Evolutionary conservation across 768 basidiomycete species (phyloP).

Genomic region (Mycena latifolia): DNA sequence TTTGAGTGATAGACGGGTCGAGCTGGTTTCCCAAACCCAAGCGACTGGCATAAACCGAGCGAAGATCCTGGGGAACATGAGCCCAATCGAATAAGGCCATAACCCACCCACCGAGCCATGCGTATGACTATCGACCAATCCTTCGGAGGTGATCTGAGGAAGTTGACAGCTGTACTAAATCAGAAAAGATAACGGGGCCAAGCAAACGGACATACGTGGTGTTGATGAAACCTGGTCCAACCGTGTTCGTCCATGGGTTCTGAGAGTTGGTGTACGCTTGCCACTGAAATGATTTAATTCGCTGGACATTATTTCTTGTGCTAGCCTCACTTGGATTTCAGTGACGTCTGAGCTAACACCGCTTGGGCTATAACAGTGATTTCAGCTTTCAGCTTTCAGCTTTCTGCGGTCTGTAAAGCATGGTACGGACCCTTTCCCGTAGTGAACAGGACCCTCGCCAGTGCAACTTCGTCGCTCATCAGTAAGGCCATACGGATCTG

Average conservation of each 20-base stretch:
- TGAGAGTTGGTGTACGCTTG: slow-evolving; percentile 50
- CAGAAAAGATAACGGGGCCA: not conserved
- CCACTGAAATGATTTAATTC: slow-evolving; percentile 48
- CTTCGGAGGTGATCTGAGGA: slow-evolving; percentile 61
- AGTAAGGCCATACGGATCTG: not conserved
- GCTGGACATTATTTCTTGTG: not conserved
- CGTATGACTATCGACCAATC: slow-evolving; percentile 56
- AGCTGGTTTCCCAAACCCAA: slow-evolving; percentile 50
- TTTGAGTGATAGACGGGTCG: slow-evolving; percentile 47
- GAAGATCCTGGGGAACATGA: slow-evolving; percentile 47
- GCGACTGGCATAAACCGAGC: slow-evolving; percentile 56
- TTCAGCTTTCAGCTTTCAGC: slow-evolving; percentile 41
- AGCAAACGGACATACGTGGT: slow-evolving; percentile 50
- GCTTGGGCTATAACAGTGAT: slow-evolving; percentile 35
- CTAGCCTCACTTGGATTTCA: slow-evolving; percentile 48
- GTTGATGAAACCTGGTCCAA: slow-evolving; percentile 58
- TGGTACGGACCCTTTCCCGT: slow-evolving; percentile 37
- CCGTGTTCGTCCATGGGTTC: slow-evolving; percentile 57
- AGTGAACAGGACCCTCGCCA: slow-evolving; percentile 52
- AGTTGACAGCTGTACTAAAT: slow-evolving; percentile 56
- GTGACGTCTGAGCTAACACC: slow-evolving; percentile 44
- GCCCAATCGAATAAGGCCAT: too few relatives aligned
- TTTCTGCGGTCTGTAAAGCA: slow-evolving; percentile 39
- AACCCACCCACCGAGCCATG: slow-evolving; percentile 47
- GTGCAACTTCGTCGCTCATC: slow-evolving; percentile 43